Evolutionary conservation across 2,329 filamentous ascomycete genomes (phyloP), one percentile per base, ranked within the genome.

Genomic region (Colletotrichum tamarilloi): DNA sequence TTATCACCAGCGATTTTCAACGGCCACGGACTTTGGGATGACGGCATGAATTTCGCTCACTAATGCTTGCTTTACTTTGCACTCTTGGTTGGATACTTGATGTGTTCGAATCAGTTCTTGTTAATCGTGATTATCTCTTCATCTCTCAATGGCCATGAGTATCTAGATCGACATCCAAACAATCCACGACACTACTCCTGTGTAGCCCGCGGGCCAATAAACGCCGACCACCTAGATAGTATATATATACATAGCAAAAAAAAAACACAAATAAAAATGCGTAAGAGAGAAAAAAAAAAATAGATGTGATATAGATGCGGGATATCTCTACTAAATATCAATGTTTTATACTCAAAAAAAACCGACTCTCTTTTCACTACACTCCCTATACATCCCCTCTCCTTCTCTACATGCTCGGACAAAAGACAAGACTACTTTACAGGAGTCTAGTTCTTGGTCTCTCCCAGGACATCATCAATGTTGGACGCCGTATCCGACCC

Each of bases 401-500:
- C 16, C 24, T 22, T 46, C 35, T 26, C n/a, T n/a, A 58, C 35
- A 14, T 38, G 30, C 1, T 26, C 8, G 9, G 5, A 14, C 1
- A 38, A 38, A 38, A 14, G 12, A 4, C 11, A 11, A 32, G 30
- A 35, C 11, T 35, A 35, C 3, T 35, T 12, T 35, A 35, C 5
- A 4, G 3, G 2, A 35, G 32, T 4, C 24, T 71, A 79, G 38
- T 76, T 66, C 73, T 79, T 79, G 38, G 75, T 73, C 22, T 79
- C 77, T 8, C 77, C 77, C 2, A 77, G 67, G 14, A 74, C 75
- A 57, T 76, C 76, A 60, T 73, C 60, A 35, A 73, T 72, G 1
- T 68, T 69, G n/a, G 59, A 62, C 49, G 62, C 72, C 28, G 71
- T 62, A 53, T 64, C 75, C 56, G 75, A 77, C 14, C 73, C 26